Evolutionary conservation across 345 rosid genomes (phyloP).

Genomic region (Rhodamnia rubescens): DNA sequence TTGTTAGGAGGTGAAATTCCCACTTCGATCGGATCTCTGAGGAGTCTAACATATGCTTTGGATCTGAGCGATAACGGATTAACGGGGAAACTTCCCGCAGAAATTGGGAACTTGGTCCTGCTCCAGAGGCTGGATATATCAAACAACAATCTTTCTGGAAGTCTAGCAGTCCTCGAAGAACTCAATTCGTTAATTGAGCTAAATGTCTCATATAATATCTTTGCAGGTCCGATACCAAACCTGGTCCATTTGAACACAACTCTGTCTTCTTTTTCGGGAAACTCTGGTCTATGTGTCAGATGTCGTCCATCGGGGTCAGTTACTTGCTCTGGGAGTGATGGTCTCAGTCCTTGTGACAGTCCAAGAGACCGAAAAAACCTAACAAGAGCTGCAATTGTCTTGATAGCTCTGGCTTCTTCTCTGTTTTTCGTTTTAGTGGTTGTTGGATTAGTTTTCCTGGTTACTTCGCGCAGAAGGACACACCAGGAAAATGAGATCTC

Average conservation of each 20-base stretch:
- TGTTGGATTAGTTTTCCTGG: conserved; percentile 20
- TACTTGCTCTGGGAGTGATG: conserved; percentile 10
- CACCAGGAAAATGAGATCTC: conserved; percentile 25
- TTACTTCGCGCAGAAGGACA: conserved; percentile 3
- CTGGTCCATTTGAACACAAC: conserved; percentile 18
- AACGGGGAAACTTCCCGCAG: conserved; percentile 44
- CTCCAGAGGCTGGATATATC: conserved; percentile 51
- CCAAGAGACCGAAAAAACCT: conserved; percentile 17
- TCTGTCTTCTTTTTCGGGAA: conserved; percentile 42
- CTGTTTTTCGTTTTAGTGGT: conserved; percentile 14
- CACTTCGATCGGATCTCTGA: conserved; percentile 34
- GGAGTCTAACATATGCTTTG: conserved; percentile 33
- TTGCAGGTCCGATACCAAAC: conserved; percentile 61
- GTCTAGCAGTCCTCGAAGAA: conserved; percentile 24
- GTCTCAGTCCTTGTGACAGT: conserved; percentile 28
- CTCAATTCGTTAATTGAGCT: conserved; percentile 25
- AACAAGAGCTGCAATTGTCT: conserved; percentile 11
- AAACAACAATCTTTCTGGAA: conserved; percentile 54
- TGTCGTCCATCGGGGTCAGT: conserved; percentile 20
- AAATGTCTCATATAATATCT: conserved; percentile 53
- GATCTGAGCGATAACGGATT: conserved; percentile 55
- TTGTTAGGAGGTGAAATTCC: conserved; percentile 61
- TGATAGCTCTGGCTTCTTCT: conserved; percentile 32
- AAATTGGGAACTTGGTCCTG: conserved; percentile 23
- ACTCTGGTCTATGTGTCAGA: conserved; percentile 46